A percentile compares a stretch with the other conserved stretches of the same genome.
Evolutionary conservation across 257 asterid genomes (phyloP).

Genomic region (Jaltomata sinuosa): DNA sequence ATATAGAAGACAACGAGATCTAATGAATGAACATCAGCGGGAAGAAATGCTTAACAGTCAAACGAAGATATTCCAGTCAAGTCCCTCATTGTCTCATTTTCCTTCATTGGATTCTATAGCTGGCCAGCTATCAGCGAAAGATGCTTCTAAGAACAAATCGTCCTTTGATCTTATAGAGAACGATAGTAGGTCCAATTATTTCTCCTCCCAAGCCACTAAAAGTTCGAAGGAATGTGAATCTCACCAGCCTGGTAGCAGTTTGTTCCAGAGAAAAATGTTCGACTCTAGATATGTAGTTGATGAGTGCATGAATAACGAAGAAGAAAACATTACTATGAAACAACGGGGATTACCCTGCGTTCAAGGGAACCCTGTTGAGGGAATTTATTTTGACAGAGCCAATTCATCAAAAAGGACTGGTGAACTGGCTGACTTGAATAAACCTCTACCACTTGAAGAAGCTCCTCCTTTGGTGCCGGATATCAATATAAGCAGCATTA

Average conservation of each 20-base stretch:
- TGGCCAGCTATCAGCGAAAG: constrained; percentile 10
- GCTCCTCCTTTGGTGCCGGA: constrained; percentile 1
- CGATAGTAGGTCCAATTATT: not conserved
- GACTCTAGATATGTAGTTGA: constrained; percentile 22
- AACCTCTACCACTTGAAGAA: constrained; percentile 13
- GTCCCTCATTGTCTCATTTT: constrained; percentile 16
- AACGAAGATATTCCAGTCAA: constrained; percentile 9
- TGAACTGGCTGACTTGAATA: constrained; percentile 21
- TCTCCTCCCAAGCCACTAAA: constrained; percentile 3
- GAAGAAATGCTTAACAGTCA: constrained; percentile 8
- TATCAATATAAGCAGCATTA: not conserved
- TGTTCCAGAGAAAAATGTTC: constrained; percentile 5
- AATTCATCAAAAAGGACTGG: constrained; percentile 4
- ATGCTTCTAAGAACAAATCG: constrained; percentile 1
- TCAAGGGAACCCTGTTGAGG: not conserved
- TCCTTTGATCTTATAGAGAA: constrained; percentile 7
- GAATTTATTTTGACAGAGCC: constrained; percentile 11
- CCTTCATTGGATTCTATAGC: constrained; percentile 10
- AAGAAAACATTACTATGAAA: not conserved
- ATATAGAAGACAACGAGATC: constrained; percentile 54
- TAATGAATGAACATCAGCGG: constrained; percentile 44
- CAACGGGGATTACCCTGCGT: constrained; percentile 1
- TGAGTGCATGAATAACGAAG: not conserved
- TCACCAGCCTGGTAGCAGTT: not conserved
- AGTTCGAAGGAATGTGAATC: constrained; percentile 4